Percentiles rank a stretch among this genome's conserved stretches.
These are phyloP conservation scores for Scedosporium apiospermum DNA, from an alignment of 2,329 filamentous ascomycete genomes.

Conservation along the genomic window DNA sequence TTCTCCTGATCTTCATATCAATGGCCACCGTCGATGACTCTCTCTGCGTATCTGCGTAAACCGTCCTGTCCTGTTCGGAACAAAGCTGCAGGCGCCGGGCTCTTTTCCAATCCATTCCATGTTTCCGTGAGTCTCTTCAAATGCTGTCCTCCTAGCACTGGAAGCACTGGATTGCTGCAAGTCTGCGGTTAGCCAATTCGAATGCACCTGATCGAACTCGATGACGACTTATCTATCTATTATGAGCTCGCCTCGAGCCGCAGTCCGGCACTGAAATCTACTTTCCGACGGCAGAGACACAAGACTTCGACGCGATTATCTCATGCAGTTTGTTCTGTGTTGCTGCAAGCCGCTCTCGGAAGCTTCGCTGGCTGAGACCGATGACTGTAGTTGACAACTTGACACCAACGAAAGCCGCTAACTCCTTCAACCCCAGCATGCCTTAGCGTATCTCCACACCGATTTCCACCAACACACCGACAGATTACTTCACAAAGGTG, in stretches of 20 bases:
- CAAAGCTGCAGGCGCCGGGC: background rate
- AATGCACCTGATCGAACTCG: background rate
- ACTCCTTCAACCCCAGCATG: too few relatives aligned
- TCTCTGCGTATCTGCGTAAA: background rate
- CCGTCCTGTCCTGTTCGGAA: background rate
- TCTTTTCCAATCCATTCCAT: background rate
- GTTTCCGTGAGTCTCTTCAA: background rate
- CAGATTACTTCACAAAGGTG: too few relatives aligned
- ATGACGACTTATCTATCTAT: conserved; percentile 5
- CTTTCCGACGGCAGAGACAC: background rate
- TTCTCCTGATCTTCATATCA: background rate
- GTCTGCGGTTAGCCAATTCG: background rate
- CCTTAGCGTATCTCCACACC: too few relatives aligned
- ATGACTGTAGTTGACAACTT: too few relatives aligned
- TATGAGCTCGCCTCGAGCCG: conserved; percentile 5
- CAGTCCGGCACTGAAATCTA: background rate
- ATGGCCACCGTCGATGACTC: background rate
- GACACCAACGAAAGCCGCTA: too few relatives aligned
- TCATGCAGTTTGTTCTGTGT: background rate
- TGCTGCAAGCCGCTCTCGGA: background rate
- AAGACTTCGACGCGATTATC: background rate
- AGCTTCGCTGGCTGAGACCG: background rate
- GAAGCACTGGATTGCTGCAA: background rate
- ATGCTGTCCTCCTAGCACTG: background rate
- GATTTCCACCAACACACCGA: too few relatives aligned